Conservation (phyloP, 306 rosid species). For the Quercus alba region DNA sequence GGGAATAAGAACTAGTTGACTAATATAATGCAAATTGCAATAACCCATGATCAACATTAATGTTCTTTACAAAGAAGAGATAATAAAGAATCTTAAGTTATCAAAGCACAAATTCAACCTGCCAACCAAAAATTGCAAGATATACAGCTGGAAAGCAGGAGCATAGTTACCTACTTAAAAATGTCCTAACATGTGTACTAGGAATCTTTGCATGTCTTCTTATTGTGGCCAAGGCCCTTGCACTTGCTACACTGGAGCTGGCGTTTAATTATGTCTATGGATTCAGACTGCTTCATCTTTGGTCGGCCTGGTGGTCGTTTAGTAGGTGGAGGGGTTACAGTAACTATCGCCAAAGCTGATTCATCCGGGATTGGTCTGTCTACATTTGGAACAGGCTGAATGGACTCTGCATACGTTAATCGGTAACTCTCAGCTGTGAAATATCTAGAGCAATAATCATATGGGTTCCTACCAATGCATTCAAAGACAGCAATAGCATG, state of each 20-base stretch:
- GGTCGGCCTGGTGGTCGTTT: conserved; percentile 97
- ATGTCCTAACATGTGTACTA: conserved; percentile 23
- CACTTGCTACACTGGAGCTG: conserved; percentile 96
- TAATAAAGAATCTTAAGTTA: background rate
- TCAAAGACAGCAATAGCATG: conserved; percentile 83
- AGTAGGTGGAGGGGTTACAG: conserved; percentile 92
- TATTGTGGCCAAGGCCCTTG: conserved; percentile 97
- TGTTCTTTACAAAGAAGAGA: background rate
- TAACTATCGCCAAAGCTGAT: conserved; percentile 29
- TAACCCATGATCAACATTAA: background rate
- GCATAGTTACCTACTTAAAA: conserved; percentile 27
- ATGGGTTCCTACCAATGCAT: conserved; percentile 58
- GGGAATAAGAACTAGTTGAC: background rate
- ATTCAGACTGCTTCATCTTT: conserved; percentile 61
- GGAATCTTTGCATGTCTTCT: conserved; percentile 77
- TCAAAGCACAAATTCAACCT: background rate
- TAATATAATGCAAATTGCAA: background rate
- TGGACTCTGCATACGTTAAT: conserved; percentile 69
- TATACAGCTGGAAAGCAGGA: background rate
- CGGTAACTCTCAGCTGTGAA: conserved; percentile 67
- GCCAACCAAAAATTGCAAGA: conserved; percentile 6
- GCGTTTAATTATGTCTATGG: conserved; percentile 74
- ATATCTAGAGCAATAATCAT: conserved; percentile 83
- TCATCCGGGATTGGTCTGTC: conserved; percentile 56
- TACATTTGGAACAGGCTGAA: conserved; percentile 73